Evolutionary conservation across 495 filamentous ascomycete genomes (phyloP), one percentile per base, ranked within the genome.

Genomic region (Neurospora terricola): DNA sequence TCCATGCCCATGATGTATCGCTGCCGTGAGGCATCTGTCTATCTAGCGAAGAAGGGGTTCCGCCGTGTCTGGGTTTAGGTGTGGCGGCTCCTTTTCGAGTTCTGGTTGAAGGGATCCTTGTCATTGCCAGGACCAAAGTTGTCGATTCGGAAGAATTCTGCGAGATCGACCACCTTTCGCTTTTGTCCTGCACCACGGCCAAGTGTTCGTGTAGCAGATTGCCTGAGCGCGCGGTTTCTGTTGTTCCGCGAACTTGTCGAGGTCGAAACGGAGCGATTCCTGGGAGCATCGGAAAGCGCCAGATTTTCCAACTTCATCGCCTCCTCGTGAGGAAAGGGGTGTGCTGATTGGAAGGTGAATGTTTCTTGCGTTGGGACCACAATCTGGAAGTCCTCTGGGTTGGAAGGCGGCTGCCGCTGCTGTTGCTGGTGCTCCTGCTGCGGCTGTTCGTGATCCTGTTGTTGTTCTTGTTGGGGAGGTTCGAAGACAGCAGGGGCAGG

Each of bases 71-170:
- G n/a, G 34, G 38, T 48, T 87, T 79, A 94, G 73, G 84, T 84
- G 78, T 91, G 91, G 75, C 92, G 86, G 69, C 88, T 89, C 72
- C 93, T 85, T 85, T 96, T 97, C 36, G 89, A 87, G 21, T 86
- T 84, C 30, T 89, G 87, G 39, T 89, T 90, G 78, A 87, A 87
- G 71, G 86, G 80, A 76, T 94, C 93, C 74, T 89, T 89, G 36
- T 76, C 79, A 40, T 74, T 76, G 8, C 86, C 86, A 73, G 91
- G 87, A 34, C 88, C 85, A 43, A 92, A 75, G 48, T 86, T 88
- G 7, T 88, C 88, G n/a, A 97, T 80, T 74, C 96, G 93, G 75
- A 96, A 97, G 73, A 94, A 90, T 72, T 97, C 94, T 3, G 88
- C 87, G 43, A 94, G 87, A 54, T 91, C 89, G 73, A 92, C 54